Evolutionary conservation across 2,329 filamentous ascomycete genomes (phyloP), one percentile per base, ranked within the genome.

Genomic region (Domatiomyces globalis): DNA sequence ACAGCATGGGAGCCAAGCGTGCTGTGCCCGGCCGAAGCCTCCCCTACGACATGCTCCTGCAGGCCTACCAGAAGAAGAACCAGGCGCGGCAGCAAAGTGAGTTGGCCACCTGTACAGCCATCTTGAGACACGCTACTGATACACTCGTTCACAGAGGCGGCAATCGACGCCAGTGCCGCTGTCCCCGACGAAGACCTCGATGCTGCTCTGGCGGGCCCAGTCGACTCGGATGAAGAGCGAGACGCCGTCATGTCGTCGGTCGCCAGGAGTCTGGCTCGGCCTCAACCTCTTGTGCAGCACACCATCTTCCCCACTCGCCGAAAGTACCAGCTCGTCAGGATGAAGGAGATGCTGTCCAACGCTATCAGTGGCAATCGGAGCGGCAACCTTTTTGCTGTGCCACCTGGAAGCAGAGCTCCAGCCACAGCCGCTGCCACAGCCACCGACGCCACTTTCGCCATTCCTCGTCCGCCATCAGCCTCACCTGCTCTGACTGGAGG

Each of bases 1-100:
- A 95, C 59, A 83, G 78, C n/a, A 95, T 95, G 89, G 88, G 89
- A 9, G 84, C 89, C 4, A 95, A 95, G 69, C 78, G 89, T 60
- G 84, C 85, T 0, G 89, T 95, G 2, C 84, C 87, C 4, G 89
- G 89, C 0, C 77, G 89, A 55, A 92, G 85, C 45, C 70, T 94
- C 54, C 89, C 89, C 1, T 95, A 95, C 63, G 88, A 95, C 66
- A 92, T 94, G 83, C 73, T 95, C 42, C 75, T 95, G 39, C 82
- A 85, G 12, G 83, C 84, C 6, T 92, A 92, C 63, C 86, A 92
- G 67, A 95, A 96, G 76, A 96, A 95, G 75, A 98, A 98, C 62
- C 92, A 96, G 67, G 92, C 92, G 19, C 94, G 95, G 64, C 87
- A 95, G 71, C 92, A 96, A 68, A 94, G 87, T 89, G 75, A 70